Base-by-base conservation (phyloP, 1,284 basidiomycete species). In the Moniliella sp. region DNA sequence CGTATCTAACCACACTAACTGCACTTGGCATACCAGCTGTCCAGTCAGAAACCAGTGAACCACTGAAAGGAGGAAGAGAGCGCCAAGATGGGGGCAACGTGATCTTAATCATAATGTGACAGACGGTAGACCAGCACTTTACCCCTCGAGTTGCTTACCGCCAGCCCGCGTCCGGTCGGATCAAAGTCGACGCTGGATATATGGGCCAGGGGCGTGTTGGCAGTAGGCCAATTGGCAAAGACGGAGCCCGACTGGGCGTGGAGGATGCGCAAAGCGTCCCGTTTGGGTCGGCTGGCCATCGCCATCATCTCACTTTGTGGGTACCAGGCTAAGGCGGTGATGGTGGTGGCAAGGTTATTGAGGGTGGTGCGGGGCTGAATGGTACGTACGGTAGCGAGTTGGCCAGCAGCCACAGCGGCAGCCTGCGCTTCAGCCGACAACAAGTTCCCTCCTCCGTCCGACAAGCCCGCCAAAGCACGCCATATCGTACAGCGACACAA, bases 171-270 rank as follows among this genome's bases (percentile, higher is more conserved):
- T 57, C 80, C 82, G 14, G 16, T 9, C 0, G 72, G 64, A 8
- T 79, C 80, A 61, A 97, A 97, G 48, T 79, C 81, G 26, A 88
- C 62, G 14, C 73, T 68, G 0, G 76, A 78, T 32, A 97, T 78
- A 45, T 79, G 74, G 0, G 83, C 84, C 2, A 94, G 64, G 1
- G 88, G 88, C 4, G 86, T 94, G 30, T 75, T 75, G 10, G 76
- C 74, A 3, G 86, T 94, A 3, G 91, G 91, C 86, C 86, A 99
- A 60, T 97, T 97, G 3, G 76, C 70, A 62, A 78, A 97, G 0
- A 78, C 74, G 1, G 81, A 82, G 26, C 81, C 65, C 2, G 74
- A 74, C 0, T 79, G 76, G 0, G 78, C 65, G 57, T 88, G 83
- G 35, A 88, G 83, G 65, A 93, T 59, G 50, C 77, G 75, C 63